Evolutionary conservation across 2,329 filamentous ascomycete species (phyloP), one percentile per base, ranked within the genome.

Genomic region (Fusarium annulatum): DNA sequence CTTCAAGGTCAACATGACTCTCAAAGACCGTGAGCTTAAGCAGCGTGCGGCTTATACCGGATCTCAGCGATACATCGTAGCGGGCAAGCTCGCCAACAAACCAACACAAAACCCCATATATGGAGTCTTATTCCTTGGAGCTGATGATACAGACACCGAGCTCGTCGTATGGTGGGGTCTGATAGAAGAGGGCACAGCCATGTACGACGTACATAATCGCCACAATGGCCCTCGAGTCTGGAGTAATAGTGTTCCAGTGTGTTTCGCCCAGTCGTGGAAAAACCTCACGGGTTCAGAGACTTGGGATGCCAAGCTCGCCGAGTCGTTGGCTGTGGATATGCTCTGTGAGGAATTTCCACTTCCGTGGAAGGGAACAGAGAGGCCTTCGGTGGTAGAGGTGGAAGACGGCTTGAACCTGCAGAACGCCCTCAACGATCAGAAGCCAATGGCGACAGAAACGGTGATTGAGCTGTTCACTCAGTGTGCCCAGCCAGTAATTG

Each of bases 91-190:
- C 3, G 66, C 74, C 23, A 72, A 67, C 30, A 65, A 72, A 30
- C 75, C 76, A 39, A 74, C 71, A 7, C 76, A 77, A 55, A 77
- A 77, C 26, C 76, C 76, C 38, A 77, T 77, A 26, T 77, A 78
- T 43, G 76, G 76, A 18, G 76, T 76, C 33, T 45, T 76, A 23
- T 78, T 78, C 49, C 61, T 78, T 9, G 76, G 73, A 46, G 74
- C 74, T 14, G 76, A 75, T 21, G 71, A 73, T 39, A 67, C 63
- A 6, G 76, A 75, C 9, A 70, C 72, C 11, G 76, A 78, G 64
- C 69, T 78, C 45, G 72, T 78, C n/a, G 58, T 78, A 19, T 78
- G 76, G 76, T 78, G 76, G 76, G 76, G 76, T 14, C 64, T 78
- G n/a, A 74, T 78, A 59, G 75, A 78, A 66, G 58, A 75, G 49